Evolutionary conservation across 2,329 filamentous ascomycete species (phyloP), one percentile per base, ranked within the genome.

Genomic region (Claviceps maximensis): DNA sequence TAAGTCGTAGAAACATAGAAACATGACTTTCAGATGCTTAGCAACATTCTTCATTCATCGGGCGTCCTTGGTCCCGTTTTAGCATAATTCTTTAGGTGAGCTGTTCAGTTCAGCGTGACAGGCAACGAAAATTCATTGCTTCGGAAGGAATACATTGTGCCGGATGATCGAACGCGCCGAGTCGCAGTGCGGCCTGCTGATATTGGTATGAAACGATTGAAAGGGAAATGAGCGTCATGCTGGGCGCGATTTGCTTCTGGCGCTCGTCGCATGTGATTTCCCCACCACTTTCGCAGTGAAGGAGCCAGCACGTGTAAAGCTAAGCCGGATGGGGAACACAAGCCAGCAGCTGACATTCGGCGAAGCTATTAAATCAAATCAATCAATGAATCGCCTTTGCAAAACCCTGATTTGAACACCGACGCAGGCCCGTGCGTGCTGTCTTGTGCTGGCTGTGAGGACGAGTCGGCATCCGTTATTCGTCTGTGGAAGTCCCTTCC

Each of bases 211-310:
- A 38, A 15, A 4, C 33, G 13, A 38, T 38, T 38, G 33, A 38
- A 15, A 17, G 33, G 33, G 17, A 38, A 17, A 15, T 17, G 15
- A 15, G 15, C 13, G 3, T 38, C 15, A 38, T 45, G 13, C 38
- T 21, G n/a, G 17, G 21, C 21, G 23, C 21, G 12, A 25, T 8
- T 45, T 29, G 33, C 19, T 38, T 47, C 6, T 47, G 33, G 42
- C 9, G n/a, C 17, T 31, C 23, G 17, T 50, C 36, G 40, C 52
- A 54, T 54, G 52, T 54, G 52, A 54, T 54, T 48, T 54, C 49
- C 42, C 52, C 49, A 54, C 44, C 52, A n/a, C 21, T n/a, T 25
- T 38, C 21, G 46, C 23, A 8, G 23, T n/a, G 38, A 31, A 47
- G 19, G 27, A 17, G 25, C 23, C 29, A 19, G 23, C 51, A 53